Evolutionary conservation across 2,329 filamentous ascomycete species (phyloP), one percentile per base, ranked within the genome.

Genomic region (Kalmusia sp.): DNA sequence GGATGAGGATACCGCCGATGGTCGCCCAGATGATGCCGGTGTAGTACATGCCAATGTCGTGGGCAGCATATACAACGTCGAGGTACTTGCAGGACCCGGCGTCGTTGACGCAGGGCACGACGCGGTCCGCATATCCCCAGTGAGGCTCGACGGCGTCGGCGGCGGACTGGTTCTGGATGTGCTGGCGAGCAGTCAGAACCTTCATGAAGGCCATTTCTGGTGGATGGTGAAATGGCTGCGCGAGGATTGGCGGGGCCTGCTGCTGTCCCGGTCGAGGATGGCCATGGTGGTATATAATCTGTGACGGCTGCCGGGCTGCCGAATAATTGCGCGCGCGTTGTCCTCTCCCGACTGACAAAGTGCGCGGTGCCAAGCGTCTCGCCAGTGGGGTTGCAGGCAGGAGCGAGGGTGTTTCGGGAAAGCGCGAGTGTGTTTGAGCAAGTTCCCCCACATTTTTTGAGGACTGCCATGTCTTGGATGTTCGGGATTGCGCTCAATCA

Each of bases 71-170:
- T 11, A 85, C 81, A 3, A 74, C 74, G 59, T 84, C 82, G 24
- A 86, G 75, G 64, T 87, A 88, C 30, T 72, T 78, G 65, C 85
- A 88, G 4, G 82, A 82, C 1, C 83, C 84, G 0, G 74, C 63
- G 67, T 87, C 84, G 55, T 79, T 86, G 21, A 77, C 81, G 66
- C 85, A 87, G 21, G 84, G 85, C 0, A 85, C 45, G 1, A 79
- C 75, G 17, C 84, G 79, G 47, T 76, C 74, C 2, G 76, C 72
- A 63, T 87, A 87, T 0, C 82, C 84, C 84, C 84, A 87, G 61
- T 86, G 81, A 41, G 73, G 74, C 61, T 78, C 74, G 19, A 80
- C 49, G 12, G 54, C 53, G 4, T 57, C 51, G 25, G 74, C 78
- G 25, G 75, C 73, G 62, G 65, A 74, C 54, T 68, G 61, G 50